Base-by-base conservation (phyloP, 2,329 filamentous ascomycete species). In the Aspergillus sp. region DNA sequence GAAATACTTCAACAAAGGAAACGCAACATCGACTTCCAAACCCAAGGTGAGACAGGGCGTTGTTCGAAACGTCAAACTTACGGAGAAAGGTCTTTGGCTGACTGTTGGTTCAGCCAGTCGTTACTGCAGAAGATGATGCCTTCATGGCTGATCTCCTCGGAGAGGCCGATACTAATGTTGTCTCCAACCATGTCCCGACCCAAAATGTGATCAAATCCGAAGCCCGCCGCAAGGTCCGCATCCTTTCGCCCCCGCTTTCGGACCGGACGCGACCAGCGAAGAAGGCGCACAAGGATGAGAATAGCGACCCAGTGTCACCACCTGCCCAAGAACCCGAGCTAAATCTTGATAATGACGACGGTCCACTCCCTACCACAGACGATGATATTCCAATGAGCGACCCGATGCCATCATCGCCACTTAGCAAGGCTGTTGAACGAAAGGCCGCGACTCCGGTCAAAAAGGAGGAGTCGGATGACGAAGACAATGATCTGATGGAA, bases 1-100 rank as follows among this genome's bases (percentile, higher is more conserved):
- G 73, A 93, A 95, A 65, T 99, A 95, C 74, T 97, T 99, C 70
- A 93, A 83, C 61, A 89, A 88, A 62, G 91, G 90, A 50, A 82
- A 84, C 32, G 72, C 77, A 34, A 71, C 76, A 54, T 81, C 81
- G 59, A 72, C 81, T 47, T 78, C 87, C 13, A 97, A 97, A 69
- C 81, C 88, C 16, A 97, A 96, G 82, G 91, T 92, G 72, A 53
- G 72, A 60, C 32, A 14, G 9, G n/a, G n/a, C 4, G 20, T 14
- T 40, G 16, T 14, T 45, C 50, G 4, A 23, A n/a, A 42, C 11
- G 14, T 16, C 43, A 29, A 4, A 10, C n/a, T 42, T n/a, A 5
- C 4, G 14, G 40, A 42, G 19, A 21, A 29, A 29, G 7, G 3
- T 17, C 19, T 21, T n/a, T 42, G 14, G 4, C 50, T 59, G 50